Percentiles rank a stretch among this genome's conserved stretches.
Conservation (phyloP, 257 asterid genomes). For the Eustoma russellianum region DNA sequence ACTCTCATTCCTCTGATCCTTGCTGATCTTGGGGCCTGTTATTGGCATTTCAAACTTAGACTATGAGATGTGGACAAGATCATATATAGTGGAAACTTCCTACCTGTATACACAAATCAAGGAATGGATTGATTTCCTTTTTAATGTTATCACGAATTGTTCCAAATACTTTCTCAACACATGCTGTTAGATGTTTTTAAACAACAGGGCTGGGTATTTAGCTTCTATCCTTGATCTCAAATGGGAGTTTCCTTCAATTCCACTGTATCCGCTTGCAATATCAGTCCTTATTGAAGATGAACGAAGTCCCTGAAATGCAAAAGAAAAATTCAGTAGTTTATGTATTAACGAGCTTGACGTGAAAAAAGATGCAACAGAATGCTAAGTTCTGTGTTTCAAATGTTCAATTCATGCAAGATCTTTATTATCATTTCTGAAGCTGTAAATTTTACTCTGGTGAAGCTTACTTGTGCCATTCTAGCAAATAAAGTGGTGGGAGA, state of each 20-base stretch:
- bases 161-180: conserved; percentile 88
- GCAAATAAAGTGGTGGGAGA: conserved; percentile 72
- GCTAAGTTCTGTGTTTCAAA: too few relatives aligned
- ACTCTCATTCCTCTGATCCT: conserved; percentile 73
- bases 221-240: conserved; percentile 71
- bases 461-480: conserved; percentile 82
- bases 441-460: conserved; percentile 10
- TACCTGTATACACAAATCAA: conserved; percentile 80
- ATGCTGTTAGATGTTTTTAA: conserved; percentile 87
- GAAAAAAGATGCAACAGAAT: too few relatives aligned
- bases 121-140: conserved; percentile 80
- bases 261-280: conserved; percentile 80
- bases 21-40: conserved; percentile 85
- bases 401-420: conserved; percentile 15
- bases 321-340: background rate
- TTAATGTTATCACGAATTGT: conserved; percentile 78
- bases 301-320: conserved; percentile 49
- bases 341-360: too few relatives aligned
- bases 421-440: conserved; percentile 5
- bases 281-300: conserved; percentile 58
- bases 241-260: conserved; percentile 74
- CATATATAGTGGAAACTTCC: background rate
- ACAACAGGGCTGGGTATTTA: conserved; percentile 81
- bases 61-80: conserved; percentile 8
- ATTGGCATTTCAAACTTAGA: conserved; percentile 10